These are phyloP conservation scores for Graphiopsis chlorocephala DNA, from an alignment of 2,329 filamentous ascomycete genomes.

Conservation along the genomic window DNA sequence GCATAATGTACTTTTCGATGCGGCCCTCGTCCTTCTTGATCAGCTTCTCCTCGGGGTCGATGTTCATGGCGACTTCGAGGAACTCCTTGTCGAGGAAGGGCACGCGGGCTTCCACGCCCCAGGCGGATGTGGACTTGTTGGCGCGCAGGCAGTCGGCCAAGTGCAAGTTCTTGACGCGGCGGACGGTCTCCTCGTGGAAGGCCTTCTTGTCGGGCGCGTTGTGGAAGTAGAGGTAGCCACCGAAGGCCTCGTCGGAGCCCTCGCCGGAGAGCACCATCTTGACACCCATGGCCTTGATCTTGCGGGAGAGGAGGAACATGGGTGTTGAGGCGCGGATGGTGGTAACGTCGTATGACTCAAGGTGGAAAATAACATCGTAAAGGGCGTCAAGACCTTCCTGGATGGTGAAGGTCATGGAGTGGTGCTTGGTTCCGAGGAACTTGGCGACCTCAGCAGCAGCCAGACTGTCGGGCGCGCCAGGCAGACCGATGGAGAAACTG, in stretches of 20 bases:
- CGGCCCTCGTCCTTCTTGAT: slow-evolving; percentile 64
- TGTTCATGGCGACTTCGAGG: slow-evolving; percentile 87
- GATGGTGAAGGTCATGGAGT: slow-evolving; percentile 97
- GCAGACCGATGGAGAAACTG: slow-evolving; percentile 97
- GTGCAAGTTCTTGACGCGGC: slow-evolving; percentile 94
- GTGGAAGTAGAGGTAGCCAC: slow-evolving; percentile 98
- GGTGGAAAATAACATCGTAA: slow-evolving; percentile 95
- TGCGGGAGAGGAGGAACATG: slow-evolving; percentile 96
- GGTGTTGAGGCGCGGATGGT: slow-evolving; percentile 97
- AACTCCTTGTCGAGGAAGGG: slow-evolving; percentile 98
- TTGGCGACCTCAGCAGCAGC: slow-evolving; percentile 91
- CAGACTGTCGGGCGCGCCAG: slow-evolving; percentile 85
- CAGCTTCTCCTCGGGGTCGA: slow-evolving; percentile 94
- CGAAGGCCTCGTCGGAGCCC: slow-evolving; percentile 97
- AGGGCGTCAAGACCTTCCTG: slow-evolving; percentile 96
- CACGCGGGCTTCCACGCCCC: slow-evolving; percentile 96
- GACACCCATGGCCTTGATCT: slow-evolving; percentile 99
- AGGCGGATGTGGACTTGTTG: slow-evolving; percentile 98
- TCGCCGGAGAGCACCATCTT: slow-evolving; percentile 99
- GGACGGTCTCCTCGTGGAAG: slow-evolving; percentile 95
- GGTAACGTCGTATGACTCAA: slow-evolving; percentile 97
- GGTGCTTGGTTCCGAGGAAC: slow-evolving; percentile 96
- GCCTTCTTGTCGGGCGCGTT: slow-evolving; percentile 83
- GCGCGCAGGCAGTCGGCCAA: slow-evolving; percentile 93
- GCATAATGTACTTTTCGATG: slow-evolving; percentile 97